Percentiles rank a stretch among this genome's conserved stretches.
Conservation (phyloP, 2,329 filamentous ascomycete genomes). For the Samsoniella hepiali region DNA sequence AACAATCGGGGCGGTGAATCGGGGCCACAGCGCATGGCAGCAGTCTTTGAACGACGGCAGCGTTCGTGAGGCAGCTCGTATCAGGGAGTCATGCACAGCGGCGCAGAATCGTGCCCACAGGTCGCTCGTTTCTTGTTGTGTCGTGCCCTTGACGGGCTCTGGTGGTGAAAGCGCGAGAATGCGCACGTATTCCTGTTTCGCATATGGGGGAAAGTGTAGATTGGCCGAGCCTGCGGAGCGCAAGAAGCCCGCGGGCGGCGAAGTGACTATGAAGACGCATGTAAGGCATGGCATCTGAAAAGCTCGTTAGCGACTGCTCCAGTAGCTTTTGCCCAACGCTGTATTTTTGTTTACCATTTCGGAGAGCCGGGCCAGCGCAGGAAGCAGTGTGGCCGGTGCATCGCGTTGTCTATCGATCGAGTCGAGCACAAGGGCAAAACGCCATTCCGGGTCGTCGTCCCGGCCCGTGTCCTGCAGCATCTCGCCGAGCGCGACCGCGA, state of each 20-base stretch:
- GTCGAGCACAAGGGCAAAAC: slow-evolving; percentile 83
- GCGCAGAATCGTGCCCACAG: slow-evolving; percentile 78
- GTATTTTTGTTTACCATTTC: slow-evolving; percentile 59
- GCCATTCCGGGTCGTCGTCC: slow-evolving; percentile 38
- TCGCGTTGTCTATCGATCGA: slow-evolving; percentile 83
- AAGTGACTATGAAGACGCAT: slow-evolving; percentile 72
- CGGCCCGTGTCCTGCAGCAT: slow-evolving; percentile 50
- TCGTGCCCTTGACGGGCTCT: slow-evolving; percentile 46
- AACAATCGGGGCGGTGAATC: slow-evolving; percentile 75
- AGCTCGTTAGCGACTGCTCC: not conserved
- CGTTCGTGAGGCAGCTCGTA: slow-evolving; percentile 75
- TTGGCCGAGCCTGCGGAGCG: slow-evolving; percentile 69
- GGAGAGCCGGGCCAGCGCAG: slow-evolving; percentile 75
- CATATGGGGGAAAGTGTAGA: slow-evolving; percentile 81
- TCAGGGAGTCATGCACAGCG: slow-evolving; percentile 83
- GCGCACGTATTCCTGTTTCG: slow-evolving; percentile 71
- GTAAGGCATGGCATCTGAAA: slow-evolving; percentile 73
- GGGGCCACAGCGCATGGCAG: slow-evolving; percentile 75
- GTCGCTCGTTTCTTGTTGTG: slow-evolving; percentile 55
- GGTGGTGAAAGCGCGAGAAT: slow-evolving; percentile 64
- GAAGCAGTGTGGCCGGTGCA: slow-evolving; percentile 70
- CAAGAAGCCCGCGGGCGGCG: slow-evolving; percentile 66
- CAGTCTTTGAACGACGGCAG: slow-evolving; percentile 68
- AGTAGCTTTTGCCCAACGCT: not conserved
- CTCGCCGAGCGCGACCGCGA: slow-evolving; percentile 68